Conservation (phyloP, 1,284 basidiomycete genomes). For the Cutaneotrichosporon dermatis region DNA sequence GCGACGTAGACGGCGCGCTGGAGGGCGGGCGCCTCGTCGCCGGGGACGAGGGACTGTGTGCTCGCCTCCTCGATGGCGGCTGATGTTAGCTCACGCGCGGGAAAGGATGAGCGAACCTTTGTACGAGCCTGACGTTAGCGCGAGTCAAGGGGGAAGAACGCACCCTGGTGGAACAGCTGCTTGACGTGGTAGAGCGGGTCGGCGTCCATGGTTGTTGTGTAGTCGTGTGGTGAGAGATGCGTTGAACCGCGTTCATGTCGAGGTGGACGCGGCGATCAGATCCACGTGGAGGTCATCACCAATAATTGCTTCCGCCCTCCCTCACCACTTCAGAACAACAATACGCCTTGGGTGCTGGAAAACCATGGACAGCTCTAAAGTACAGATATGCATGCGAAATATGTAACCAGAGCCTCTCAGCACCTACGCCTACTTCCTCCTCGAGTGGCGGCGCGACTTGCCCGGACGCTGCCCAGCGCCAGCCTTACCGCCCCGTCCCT, state of each 20-base stretch:
- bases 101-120: conserved; percentile 29
- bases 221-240: not conserved
- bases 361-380: too few relatives aligned
- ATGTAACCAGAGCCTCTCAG: not conserved
- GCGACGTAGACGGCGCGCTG: conserved; percentile 68
- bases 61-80: conserved; percentile 45
- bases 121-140: conserved; percentile 40
- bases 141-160: conserved; percentile 10
- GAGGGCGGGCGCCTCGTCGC: conserved; percentile 46
- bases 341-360: too few relatives aligned
- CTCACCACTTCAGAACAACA: too few relatives aligned
- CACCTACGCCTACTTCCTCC: conserved; percentile 10
- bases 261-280: too few relatives aligned
- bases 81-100: conserved; percentile 12
- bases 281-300: too few relatives aligned
- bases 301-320: too few relatives aligned
- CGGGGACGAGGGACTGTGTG: conserved; percentile 28
- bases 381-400: not conserved
- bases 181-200: conserved; percentile 75
- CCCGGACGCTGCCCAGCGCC: conserved; percentile 25
- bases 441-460: conserved; percentile 26
- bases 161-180: conserved; percentile 77
- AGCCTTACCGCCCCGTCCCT: conserved; percentile 43
- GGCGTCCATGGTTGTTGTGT: conserved; percentile 59
- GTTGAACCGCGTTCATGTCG: too few relatives aligned